Base-by-base conservation (phyloP, 306 rosid species). In the Citrullus mucosospermus region DNA sequence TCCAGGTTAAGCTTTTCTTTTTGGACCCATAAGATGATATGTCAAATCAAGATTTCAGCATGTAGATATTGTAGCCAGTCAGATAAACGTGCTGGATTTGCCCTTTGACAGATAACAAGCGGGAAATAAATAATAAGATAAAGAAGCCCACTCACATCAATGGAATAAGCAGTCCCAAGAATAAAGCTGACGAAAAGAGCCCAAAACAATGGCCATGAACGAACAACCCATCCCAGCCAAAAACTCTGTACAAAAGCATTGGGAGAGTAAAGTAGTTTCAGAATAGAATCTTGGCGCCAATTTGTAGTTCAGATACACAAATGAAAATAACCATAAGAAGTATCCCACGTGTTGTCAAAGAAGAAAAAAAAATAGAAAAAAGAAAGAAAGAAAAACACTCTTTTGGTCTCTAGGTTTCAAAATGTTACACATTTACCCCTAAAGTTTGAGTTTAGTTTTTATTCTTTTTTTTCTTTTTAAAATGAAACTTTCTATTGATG, bases 161-260 rank as follows among this genome's bases (percentile, higher is more conserved):
- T 90, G 63, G 99, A 95, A 87, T 95, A 95, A 69, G 92, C 99
- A 81, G 99, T 92, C 76, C 99, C 99, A 68, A 95, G 82, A 69
- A 87, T 75, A 87, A 95, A 95, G 86, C 99, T 95, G 83, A 92
- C 50, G 76, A 90, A 89, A 81, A 92, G 99, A 55, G 97, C 99
- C 93, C 97, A 95, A 80, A 92, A 91, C 85, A 95, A 87, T 72
- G 99, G 99, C 93, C 97, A 85, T 55, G 99, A 95, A 81, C 99
- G 97, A 71, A 95, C 97, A 82, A 91, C 38, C 97, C 93, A 92
- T 44, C 93, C 93, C 60, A 95, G 90, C 90, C 93, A 88, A 83
- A 95, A 95, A 82, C 99, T 92, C 97, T 92, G 93, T 16, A 65
- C 46, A 77, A 88, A 84, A 80, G 59, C 71, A 58, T 22, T 60